Conservation (phyloP, 306 rosid species). For the Rosa rugosa region DNA sequence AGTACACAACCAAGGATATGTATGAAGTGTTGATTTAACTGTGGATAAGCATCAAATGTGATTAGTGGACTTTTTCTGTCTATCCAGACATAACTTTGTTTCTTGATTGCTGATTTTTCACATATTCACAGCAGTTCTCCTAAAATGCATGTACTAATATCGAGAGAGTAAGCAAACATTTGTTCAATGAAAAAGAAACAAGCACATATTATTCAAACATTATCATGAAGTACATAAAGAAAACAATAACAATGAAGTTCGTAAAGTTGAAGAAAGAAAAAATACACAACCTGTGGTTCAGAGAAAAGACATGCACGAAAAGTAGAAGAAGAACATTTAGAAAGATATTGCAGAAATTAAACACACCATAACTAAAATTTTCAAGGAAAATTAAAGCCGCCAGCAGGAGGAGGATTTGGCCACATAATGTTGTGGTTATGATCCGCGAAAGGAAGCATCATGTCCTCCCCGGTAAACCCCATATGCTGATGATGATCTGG, state of each 20-base stretch:
- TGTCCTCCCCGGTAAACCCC: slow-evolving; percentile 25
- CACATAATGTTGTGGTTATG: slow-evolving; percentile 10
- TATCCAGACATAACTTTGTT: too few species aligned
- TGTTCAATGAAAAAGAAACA: too few species aligned
- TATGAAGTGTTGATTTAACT: neutral
- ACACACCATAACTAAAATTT: neutral
- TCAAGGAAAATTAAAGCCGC: slow-evolving; percentile 17
- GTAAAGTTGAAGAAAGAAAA: neutral
- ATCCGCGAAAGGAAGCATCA: slow-evolving; percentile 21
- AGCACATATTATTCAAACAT: neutral
- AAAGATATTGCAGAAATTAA: neutral
- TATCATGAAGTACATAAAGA: neutral
- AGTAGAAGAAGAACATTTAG: neutral
- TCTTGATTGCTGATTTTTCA: neutral
- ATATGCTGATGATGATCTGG: neutral
- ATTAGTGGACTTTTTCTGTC: too few species aligned
- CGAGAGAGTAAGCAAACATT: neutral
- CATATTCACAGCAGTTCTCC: too few species aligned
- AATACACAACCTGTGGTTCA: neutral
- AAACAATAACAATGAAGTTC: neutral
- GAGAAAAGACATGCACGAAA: too few species aligned
- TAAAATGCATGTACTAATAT: too few species aligned
- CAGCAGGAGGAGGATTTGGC: slow-evolving; percentile 12
- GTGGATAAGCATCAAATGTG: neutral
- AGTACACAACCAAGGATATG: too few species aligned